Evolutionary conservation across 2,329 filamentous ascomycete species (phyloP), one percentile per base, ranked within the genome.

Genomic region (Diaporthe helianthi): DNA sequence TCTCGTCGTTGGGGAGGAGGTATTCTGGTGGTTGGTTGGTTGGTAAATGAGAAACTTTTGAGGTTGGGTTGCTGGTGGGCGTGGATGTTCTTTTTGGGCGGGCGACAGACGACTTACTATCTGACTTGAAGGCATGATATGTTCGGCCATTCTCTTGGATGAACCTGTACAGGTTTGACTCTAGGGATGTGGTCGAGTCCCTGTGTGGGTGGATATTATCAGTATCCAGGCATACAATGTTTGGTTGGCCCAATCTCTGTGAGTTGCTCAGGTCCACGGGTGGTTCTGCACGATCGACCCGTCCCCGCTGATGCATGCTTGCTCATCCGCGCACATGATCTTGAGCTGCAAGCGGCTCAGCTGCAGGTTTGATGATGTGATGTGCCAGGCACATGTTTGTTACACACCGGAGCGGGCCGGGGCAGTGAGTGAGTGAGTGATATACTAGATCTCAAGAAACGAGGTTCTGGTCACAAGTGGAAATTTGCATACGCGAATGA

Each of bases 1-100:
- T 71, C 76, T 77, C 52, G 64, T 78, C 77, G 67, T 78, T 78
- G 17, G 77, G 77, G 47, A 78, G 55, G 51, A 77, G 76, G 69
- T 78, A 78, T 74, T 75, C 76, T 78, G 6, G 3, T 3, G 60
- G 6, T 17, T 26, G 8, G 41, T n/a, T 7, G 10, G 6, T 26
- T 19, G 1, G 7, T n/a, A n/a, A n/a, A n/a, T n/a, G n/a, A n/a
- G n/a, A n/a, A n/a, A n/a, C 12, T 19, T 31, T 4, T 1, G 47
- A 6, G 13, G 24, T 3, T 29, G 22, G 3, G 9, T 3, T 15
- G 24, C 15, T 19, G 41, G 41, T 19, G 15, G 7, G 53, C 12
- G 22, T 26, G 22, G 52, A 15, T 7, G n/a, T n/a, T n/a, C n/a
- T n/a, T n/a, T 17, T 4, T 38, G 13, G 1, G 24, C 7, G 52